Base-by-base conservation (phyloP, 2,329 filamentous ascomycete genomes). In the Leptoxyphium fumago region DNA sequence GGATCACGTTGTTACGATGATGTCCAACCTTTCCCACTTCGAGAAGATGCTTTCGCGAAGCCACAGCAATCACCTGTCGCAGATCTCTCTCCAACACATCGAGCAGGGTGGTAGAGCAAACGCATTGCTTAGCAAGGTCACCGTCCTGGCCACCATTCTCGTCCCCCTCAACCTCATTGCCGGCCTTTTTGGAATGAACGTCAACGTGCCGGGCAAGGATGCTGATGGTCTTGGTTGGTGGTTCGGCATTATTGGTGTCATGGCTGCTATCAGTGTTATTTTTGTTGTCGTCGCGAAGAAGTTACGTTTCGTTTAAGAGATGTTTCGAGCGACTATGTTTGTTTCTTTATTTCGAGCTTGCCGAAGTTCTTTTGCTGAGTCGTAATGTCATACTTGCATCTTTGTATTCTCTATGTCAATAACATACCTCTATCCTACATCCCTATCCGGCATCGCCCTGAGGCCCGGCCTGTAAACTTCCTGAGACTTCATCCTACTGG, bases 1-100 rank as follows among this genome's bases (percentile, higher is more conserved):
- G 64, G 91, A 98, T 66, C 91, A 98, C 74, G 89, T 98, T 43
- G 86, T 98, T 47, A 98, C 91, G 39, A 96, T 96, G 89, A 94
- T 94, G 75, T 91, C 84, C 53, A 98, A 94, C 64, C 66, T 98
- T 55, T 79, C 79, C 1, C 91, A 98, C 61, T 95, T 94, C 54
- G 91, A 98, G 63, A 96, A 96, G 72, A 95, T 98, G 74, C 74
- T 98, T 41, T 88, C 83, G 26, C 82, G 91, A 17, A 84, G 84
- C 2, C 91, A 98, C 68, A 85, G 83, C 69, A 98, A 96, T 63
- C 96, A 98, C 60, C 74, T 98, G 32, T 89, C 91, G 1, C 91
- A 95, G 60, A 77, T 96, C 49, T 89, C 83, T 34, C 88, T 96
- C 55, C 86, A 93, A 62, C 89, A 84, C 63, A 84, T 94, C 55